Percentiles rank a stretch among this genome's conserved stretches.
phyloP scores from a whole-genome alignment of 257 asterid genomes.

The Fraxinus anomala region DNA sequence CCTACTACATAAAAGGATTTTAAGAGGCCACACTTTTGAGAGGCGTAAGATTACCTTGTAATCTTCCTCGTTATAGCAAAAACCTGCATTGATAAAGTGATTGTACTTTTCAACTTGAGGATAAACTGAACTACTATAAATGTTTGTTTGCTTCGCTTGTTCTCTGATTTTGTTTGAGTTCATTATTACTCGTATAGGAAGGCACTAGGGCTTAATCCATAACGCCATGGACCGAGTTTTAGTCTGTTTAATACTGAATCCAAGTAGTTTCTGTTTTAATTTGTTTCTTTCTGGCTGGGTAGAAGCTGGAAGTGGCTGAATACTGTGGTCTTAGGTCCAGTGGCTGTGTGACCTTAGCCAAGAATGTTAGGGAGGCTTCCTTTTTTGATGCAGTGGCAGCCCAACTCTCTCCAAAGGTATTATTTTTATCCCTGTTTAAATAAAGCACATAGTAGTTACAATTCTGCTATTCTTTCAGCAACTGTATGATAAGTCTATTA shows the following conservation, averaged over 20 bases:
- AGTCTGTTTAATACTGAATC: neutral
- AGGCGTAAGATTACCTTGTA: no score
- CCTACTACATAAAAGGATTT: no score
- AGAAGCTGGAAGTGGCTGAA: slow-evolving; percentile 69
- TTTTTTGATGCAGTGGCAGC: slow-evolving; percentile 68
- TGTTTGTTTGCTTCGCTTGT: no score
- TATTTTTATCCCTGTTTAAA: neutral
- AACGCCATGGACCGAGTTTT: neutral
- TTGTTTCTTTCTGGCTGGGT: slow-evolving; percentile 22
- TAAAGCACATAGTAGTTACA: neutral
- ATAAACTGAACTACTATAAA: no score
- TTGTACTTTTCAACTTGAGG: no score
- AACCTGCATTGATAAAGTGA: no score
- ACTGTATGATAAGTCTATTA: neutral
- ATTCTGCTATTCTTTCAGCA: neutral
- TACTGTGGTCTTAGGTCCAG: slow-evolving; percentile 70
- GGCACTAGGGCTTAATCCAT: no score
- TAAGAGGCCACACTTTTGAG: no score
- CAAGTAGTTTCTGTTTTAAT: neutral
- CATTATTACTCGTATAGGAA: no score
- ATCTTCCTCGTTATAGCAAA: no score
- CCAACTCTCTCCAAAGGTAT: slow-evolving; percentile 70
- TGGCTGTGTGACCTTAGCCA: slow-evolving; percentile 58
- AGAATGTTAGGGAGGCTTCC: slow-evolving; percentile 53
- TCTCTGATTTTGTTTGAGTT: no score